These are phyloP conservation scores for Alloteropsis semialata DNA, from an alignment of 176 grass and related monocot genomes.

Conservation along the genomic window DNA sequence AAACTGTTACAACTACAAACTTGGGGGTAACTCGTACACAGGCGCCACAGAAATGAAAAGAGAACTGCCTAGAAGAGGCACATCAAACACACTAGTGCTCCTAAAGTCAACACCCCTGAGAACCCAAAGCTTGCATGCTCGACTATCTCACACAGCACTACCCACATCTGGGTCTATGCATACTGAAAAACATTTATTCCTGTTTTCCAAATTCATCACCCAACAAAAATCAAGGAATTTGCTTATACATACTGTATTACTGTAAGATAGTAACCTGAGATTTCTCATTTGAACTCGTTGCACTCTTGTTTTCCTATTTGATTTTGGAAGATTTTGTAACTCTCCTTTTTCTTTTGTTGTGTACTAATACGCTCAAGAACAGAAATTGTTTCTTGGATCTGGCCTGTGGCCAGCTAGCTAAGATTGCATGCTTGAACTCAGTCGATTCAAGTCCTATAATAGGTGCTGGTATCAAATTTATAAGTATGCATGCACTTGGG, in stretches of 20 bases:
- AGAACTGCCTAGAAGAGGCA: neutral
- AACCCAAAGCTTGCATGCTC: neutral
- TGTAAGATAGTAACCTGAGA: neutral
- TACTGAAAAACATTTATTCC: too few relatives aligned
- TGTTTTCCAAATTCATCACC: neutral
- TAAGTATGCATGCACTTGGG: neutral
- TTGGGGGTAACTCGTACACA: neutral
- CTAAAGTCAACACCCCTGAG: neutral
- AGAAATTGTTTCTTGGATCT: neutral
- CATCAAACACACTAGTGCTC: neutral
- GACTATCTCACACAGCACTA: neutral
- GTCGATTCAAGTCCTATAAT: neutral
- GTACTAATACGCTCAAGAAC: neutral
- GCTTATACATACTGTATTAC: neutral
- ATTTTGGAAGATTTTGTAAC: neutral
- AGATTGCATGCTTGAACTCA: neutral
- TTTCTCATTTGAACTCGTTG: neutral
- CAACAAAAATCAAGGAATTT: neutral
- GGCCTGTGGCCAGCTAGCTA: neutral
- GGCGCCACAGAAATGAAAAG: neutral
- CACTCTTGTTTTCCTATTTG: neutral
- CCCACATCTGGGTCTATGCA: neutral
- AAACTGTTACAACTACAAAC: neutral
- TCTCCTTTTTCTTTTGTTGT: constrained; percentile 3
- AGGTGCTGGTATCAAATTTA: neutral